Evolutionary conservation across 306 rosid genomes (phyloP), one percentile per base, ranked within the genome.

Genomic region (Quercus gilva): DNA sequence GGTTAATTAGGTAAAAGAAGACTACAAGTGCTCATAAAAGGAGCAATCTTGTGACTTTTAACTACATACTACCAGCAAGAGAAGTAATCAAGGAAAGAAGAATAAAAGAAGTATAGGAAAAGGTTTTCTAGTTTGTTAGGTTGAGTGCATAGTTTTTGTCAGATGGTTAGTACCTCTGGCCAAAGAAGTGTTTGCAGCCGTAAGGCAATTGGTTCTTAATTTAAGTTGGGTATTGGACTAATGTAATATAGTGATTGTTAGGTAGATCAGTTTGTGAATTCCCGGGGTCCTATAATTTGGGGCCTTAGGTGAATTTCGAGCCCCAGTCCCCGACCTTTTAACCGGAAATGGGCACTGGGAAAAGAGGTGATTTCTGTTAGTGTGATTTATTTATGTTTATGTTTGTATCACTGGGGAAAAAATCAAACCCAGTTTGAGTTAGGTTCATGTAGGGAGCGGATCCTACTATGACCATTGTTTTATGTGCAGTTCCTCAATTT

Each of bases 401-500:
- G 25, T 74, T 65, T 84, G 88, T 77, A 33, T 57, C 5, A 60
- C 5, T 73, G 96, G 93, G 87, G 91, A 74, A 80, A 80, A 67
- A 81, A 84, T 76, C 79, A 68, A 41, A 57, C 89, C 91, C 73
- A 84, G 55, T 43, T 76, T 41, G 45, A 41, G 45, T 41, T 45
- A 69, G 88, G 93, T 83, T 85, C 78, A 83, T 89, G 86, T 87
- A 84, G 70, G 92, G 93, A 85, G 80, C 45, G 90, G 94, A 89
- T 94, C 94, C 94, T 88, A 63, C 76, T 79, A 82, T 87, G 94
- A 70, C 83, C 83, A 80, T 57, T 80, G 78, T 76, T 76, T 74
- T 76, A 76, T 77, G 59, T 41, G 74, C 59, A 49, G 55, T 83
- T 53, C 51, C 49, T 76, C 14, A 33, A 75, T 75, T 57, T 7